Conservation (phyloP, 768 basidiomycete genomes). For the Lentinula aciculospora region DNA sequence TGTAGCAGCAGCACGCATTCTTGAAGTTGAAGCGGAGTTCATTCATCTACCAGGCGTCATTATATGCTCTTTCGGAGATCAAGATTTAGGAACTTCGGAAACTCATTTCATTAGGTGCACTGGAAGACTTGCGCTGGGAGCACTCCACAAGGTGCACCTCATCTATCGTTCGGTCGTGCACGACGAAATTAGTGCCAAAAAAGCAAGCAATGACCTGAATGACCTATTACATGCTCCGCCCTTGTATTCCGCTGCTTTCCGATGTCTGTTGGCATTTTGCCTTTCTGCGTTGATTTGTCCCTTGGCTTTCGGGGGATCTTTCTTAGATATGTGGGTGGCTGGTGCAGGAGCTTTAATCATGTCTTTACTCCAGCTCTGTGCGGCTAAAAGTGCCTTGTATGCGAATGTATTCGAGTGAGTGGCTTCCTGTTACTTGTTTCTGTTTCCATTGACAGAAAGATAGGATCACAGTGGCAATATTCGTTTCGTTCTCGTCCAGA, state of each 20-base stretch:
- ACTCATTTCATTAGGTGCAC: conserved; percentile 83
- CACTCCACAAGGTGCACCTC: conserved; percentile 77
- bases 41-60: conserved; percentile 79
- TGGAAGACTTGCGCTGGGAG: conserved; percentile 76
- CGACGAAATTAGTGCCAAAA: conserved; percentile 83
- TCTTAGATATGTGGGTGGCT: conserved; percentile 82
- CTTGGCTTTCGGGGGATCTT: conserved; percentile 79
- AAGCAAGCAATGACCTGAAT: conserved; percentile 61
- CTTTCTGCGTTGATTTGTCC: conserved; percentile 78
- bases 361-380: conserved; percentile 65
- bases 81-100: conserved; percentile 83
- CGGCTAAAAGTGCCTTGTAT: conserved; percentile 72
- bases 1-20: conserved; percentile 78
- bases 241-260: conserved; percentile 54
- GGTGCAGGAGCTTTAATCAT: conserved; percentile 65
- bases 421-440: background rate
- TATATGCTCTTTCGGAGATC: conserved; percentile 86
- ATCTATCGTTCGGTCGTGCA: conserved; percentile 88
- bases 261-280: conserved; percentile 64
- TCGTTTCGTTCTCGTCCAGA: conserved; percentile 77
- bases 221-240: conserved; percentile 58
- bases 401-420: conserved; percentile 90
- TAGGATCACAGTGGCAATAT: conserved; percentile 78
- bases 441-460: conserved; percentile 7
- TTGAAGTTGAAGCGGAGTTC: conserved; percentile 90